Percentiles rank a stretch among this genome's conserved stretches.
Evolutionary conservation across 148 eudicot species (phyloP).

Genomic region (Rhododendron vialii): DNA sequence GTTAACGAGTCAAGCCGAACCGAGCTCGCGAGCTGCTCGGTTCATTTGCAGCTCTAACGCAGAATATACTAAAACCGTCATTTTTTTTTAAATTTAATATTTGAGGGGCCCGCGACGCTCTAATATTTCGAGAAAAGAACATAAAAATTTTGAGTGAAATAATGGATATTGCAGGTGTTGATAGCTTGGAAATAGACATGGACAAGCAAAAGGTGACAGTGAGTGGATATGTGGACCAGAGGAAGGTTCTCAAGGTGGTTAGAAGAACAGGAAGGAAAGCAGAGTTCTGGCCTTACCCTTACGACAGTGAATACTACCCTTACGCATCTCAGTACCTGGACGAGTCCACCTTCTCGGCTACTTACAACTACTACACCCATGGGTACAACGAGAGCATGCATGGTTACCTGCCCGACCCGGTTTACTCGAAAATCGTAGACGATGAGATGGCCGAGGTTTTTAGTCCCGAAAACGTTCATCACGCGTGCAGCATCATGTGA

Average conservation of each 20-base stretch:
- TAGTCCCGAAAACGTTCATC: constrained; percentile 36
- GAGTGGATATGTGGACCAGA: constrained; percentile 30
- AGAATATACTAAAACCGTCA: neutral
- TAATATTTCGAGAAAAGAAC: neutral
- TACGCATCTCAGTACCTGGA: constrained; percentile 30
- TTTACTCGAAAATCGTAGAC: constrained; percentile 17
- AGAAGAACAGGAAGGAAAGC: constrained; percentile 42
- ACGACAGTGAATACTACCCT: constrained; percentile 33
- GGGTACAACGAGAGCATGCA: constrained; percentile 38
- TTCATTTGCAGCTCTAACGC: too few species aligned
- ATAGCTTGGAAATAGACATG: constrained; percentile 47
- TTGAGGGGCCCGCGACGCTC: neutral
- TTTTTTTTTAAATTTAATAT: too few species aligned
- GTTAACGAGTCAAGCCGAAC: too few species aligned
- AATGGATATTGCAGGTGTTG: constrained; percentile 27
- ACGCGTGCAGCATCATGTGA: constrained; percentile 41
- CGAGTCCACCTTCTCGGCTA: constrained; percentile 27
- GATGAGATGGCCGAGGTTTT: constrained; percentile 24
- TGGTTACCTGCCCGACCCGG: constrained; percentile 30
- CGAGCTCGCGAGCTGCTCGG: too few species aligned
- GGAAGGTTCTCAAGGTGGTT: constrained; percentile 34
- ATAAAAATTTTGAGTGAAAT: too few species aligned
- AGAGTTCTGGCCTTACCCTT: constrained; percentile 41
- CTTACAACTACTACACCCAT: constrained; percentile 43
- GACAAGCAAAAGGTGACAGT: constrained; percentile 49